Evolutionary conservation across 306 rosid genomes (phyloP), one percentile per base, ranked within the genome.

Genomic region (Geum urbanum): DNA sequence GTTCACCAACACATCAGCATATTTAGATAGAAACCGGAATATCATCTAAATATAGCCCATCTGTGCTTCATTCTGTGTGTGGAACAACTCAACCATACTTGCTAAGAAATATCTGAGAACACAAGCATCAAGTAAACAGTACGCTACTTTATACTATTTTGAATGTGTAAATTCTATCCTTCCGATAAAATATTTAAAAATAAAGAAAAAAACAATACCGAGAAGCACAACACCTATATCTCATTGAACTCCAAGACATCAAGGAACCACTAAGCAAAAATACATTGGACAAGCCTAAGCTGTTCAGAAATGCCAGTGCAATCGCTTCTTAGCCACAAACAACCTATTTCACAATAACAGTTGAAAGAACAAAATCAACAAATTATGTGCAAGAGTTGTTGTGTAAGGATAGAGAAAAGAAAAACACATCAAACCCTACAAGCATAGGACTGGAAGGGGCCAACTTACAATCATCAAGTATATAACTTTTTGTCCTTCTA

Each of bases 181-280:
- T 22, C 16, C 37, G 37, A 32, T 2, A 32, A 11, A 24, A 10
- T 24, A 24, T 22, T 20, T 0, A 55, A 0, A 55, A 54, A 20
- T 0, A 20, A 3, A 57, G 4, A 24, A 24, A 0, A 22, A 24
- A 27, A 57, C 6, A 27, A 5, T 22, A 58, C 8, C 16, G 18
- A 22, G 6, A 32, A 32, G 15, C 14, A 24, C 13, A 32, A 7
- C 5, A 32, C 32, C 39, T 40, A 20, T 8, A 51, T 22, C 5
- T 51, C 63, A 54, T 22, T 54, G 40, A 20, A 69, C 50, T 54
- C 63, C 56, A 5, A 69, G 64, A 69, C 7, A 40, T 20, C 32
- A 16, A 41, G 53, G 53, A 24, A 40, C 24, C 53, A 43, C 10
- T 41, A 6, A 54, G 16, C 39, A 40, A 59, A 58, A 45, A 43